Evolutionary conservation across 352 stramenopile genomes (phyloP).

Genomic region (Peronosclerospora sorghi): DNA sequence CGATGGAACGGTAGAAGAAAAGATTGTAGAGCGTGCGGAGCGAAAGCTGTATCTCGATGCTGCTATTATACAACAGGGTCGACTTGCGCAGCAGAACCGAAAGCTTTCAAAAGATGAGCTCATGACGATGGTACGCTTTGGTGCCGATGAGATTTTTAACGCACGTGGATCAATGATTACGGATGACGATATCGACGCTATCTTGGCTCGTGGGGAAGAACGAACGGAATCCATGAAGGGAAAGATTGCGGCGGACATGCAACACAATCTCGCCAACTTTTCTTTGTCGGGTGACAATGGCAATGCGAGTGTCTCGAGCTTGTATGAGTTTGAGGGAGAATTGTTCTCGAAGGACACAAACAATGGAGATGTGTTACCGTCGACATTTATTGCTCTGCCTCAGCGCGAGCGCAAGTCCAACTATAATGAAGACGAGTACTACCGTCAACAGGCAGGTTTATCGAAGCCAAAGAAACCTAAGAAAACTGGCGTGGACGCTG

Average conservation of each 20-base stretch:
- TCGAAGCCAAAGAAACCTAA: constrained; percentile 84
- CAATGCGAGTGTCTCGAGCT: constrained; percentile 52
- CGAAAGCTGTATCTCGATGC: constrained; percentile 98
- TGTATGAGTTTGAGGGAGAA: constrained; percentile 86
- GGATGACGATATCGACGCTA: constrained; percentile 89
- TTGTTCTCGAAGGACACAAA: constrained; percentile 83
- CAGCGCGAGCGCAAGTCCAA: constrained; percentile 84
- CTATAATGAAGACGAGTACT: constrained; percentile 97
- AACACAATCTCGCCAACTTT: constrained; percentile 96
- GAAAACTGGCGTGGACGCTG: constrained; percentile 76
- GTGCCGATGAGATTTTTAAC: constrained; percentile 85
- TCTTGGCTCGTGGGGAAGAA: constrained; percentile 85
- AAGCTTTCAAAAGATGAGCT: constrained; percentile 95
- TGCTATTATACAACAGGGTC: constrained; percentile 98
- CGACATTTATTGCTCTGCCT: constrained; percentile 82
- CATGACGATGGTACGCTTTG: constrained; percentile 93
- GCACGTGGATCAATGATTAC: constrained; percentile 83
- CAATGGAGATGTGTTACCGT: constrained; percentile 71
- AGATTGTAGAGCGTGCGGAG: constrained; percentile 96
- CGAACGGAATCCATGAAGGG: constrained; percentile 82
- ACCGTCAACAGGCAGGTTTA: constrained; percentile 75
- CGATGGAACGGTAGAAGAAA: constrained; percentile 96
- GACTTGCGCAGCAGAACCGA: constrained; percentile 88
- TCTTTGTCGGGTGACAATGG: constrained; percentile 85
- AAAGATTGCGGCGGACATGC: constrained; percentile 85